Conservation (phyloP, 306 rosid species). For the Oxytropis ochrocephala region DNA sequence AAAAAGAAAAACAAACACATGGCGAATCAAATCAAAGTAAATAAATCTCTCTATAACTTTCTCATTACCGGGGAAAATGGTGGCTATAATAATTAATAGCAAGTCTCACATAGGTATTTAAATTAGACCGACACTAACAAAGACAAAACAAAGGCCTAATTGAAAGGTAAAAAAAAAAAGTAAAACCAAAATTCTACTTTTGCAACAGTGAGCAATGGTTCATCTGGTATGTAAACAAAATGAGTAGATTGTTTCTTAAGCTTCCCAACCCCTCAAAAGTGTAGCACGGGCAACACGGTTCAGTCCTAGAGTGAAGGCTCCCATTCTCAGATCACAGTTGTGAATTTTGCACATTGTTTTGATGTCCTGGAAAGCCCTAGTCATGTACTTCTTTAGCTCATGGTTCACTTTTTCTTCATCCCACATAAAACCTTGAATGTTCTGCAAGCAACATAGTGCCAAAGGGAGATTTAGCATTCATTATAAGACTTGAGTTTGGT, state of each 20-base stretch:
- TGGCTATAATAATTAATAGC: conserved; percentile 8
- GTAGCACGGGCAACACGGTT: conserved; percentile 73
- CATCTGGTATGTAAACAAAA: neutral
- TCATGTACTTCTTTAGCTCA: conserved; percentile 63
- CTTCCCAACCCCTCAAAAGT: conserved; percentile 67
- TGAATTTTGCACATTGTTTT: conserved; percentile 62
- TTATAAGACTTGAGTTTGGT: neutral
- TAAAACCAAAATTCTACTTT: neutral
- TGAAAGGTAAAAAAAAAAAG: neutral
- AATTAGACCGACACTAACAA: neutral
- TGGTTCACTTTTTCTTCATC: conserved; percentile 59
- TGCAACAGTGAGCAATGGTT: neutral
- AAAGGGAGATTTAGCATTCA: neutral
- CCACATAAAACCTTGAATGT: conserved; percentile 85
- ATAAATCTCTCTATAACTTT: neutral
- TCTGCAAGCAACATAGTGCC: conserved; percentile 32
- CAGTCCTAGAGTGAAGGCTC: conserved; percentile 66
- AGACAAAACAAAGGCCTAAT: neutral
- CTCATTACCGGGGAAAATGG: neutral
- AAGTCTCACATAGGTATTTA: neutral
- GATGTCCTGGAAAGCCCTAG: conserved; percentile 47
- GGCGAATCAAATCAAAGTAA: neutral
- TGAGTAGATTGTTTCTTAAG: neutral
- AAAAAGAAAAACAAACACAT: neutral
- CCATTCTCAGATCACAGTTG: conserved; percentile 61